These are phyloP conservation scores for Pseudohyphozyma bogoriensis DNA, from an alignment of 768 basidiomycete species.

Conservation along the genomic window DNA sequence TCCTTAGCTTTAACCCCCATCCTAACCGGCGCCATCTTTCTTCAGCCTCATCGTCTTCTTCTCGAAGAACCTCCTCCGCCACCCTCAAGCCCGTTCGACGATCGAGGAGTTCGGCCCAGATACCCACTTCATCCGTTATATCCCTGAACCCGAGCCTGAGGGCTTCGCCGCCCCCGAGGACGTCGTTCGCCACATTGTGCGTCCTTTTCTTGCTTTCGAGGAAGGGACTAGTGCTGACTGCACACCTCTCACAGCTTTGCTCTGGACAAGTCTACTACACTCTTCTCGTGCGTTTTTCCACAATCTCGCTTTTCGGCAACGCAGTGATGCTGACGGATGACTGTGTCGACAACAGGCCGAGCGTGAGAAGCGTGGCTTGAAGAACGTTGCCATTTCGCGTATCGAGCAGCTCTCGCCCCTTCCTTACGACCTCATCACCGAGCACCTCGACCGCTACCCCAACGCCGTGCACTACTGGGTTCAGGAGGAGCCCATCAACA, in stretches of 20 bases:
- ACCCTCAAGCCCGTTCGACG: constrained; percentile 78
- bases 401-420: constrained; percentile 93
- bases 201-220: constrained; percentile 45
- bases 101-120: constrained; percentile 82
- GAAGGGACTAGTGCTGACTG: not conserved
- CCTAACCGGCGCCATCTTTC: constrained; percentile 87
- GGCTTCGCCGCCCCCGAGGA: constrained; percentile 65
- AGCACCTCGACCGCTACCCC: constrained; percentile 91
- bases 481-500: constrained; percentile 90
- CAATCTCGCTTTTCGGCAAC: no score
- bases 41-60: constrained; percentile 84
- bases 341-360: constrained; percentile 47
- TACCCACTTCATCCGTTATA: constrained; percentile 82
- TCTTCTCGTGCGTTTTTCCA: constrained; percentile 45
- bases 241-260: constrained; percentile 6
- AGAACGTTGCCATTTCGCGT: constrained; percentile 85
- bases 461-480: constrained; percentile 67
- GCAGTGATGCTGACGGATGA: no score
- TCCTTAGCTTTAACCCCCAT: constrained; percentile 95
- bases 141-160: constrained; percentile 71
- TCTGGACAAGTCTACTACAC: constrained; percentile 85
- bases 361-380: constrained; percentile 77
- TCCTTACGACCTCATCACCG: constrained; percentile 87
- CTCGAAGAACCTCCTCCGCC: constrained; percentile 90
- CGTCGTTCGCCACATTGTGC: constrained; percentile 83